phyloP scores from a whole-genome alignment of 768 basidiomycete species.

The Lactifluus echinatus region DNA sequence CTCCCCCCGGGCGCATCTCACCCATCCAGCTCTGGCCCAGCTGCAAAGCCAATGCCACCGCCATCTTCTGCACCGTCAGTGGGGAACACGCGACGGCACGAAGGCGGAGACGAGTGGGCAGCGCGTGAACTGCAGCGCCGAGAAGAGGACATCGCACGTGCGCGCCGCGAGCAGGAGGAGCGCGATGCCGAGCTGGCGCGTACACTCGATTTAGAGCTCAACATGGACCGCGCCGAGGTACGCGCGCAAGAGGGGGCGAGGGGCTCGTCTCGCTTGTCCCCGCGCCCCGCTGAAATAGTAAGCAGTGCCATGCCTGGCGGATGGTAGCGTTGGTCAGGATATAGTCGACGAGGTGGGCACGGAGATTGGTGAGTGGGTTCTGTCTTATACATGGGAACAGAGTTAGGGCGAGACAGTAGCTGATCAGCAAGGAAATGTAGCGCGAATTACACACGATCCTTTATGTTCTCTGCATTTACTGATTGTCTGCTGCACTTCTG shows the following conservation, averaged over 20 bases:
- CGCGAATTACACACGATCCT: too few relatives aligned
- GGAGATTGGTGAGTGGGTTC: too few relatives aligned
- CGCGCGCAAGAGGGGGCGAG: not conserved
- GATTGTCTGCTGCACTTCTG: too few relatives aligned
- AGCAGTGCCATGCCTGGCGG: not conserved
- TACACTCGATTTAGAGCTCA: conserved; percentile 19
- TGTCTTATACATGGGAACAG: too few relatives aligned
- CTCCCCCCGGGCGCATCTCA: conserved; percentile 30
- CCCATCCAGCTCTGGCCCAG: not conserved
- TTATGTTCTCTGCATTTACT: too few relatives aligned
- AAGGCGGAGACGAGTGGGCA: conserved; percentile 1
- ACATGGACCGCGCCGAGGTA: not conserved
- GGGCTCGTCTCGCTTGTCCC: not conserved
- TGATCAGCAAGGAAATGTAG: too few relatives aligned
- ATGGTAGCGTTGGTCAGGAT: too few relatives aligned
- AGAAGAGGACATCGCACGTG: conserved; percentile 12
- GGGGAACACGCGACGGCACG: not conserved
- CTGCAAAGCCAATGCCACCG: not conserved
- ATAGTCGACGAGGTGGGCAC: too few relatives aligned
- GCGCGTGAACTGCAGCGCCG: conserved; percentile 12
- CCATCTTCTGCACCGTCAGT: not conserved
- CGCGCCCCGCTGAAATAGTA: not conserved
- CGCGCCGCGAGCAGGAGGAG: conserved; percentile 17
- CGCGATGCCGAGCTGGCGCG: conserved; percentile 19
- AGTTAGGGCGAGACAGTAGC: too few relatives aligned